These are phyloP conservation scores for Globisporangium rhizosaccharum DNA, from an alignment of 352 stramenopile genomes.

Conservation along the genomic window DNA sequence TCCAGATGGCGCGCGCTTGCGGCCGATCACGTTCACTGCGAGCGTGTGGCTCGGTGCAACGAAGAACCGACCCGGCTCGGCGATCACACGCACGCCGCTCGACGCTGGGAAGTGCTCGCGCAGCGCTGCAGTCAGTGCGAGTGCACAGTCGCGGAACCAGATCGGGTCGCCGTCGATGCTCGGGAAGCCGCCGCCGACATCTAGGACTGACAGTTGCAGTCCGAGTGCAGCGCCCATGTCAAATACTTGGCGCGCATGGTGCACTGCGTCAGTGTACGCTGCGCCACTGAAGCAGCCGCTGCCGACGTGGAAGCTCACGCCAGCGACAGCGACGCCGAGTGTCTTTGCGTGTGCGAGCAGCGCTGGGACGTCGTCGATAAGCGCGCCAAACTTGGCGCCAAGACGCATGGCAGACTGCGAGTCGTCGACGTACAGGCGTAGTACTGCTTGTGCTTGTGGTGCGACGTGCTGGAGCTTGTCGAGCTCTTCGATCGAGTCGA, in stretches of 20 bases:
- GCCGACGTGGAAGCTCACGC: slow-evolving; percentile 93
- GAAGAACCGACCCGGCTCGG: slow-evolving; percentile 94
- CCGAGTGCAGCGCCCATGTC: slow-evolving; percentile 83
- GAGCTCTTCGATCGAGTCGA: slow-evolving; percentile 91
- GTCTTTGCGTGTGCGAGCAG: slow-evolving; percentile 81
- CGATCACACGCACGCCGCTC: slow-evolving; percentile 88
- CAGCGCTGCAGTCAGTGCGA: slow-evolving; percentile 60
- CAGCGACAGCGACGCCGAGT: slow-evolving; percentile 82
- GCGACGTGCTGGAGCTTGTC: slow-evolving; percentile 89
- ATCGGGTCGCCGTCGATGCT: slow-evolving; percentile 71
- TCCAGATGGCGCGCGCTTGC: slow-evolving; percentile 58
- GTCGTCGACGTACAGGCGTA: slow-evolving; percentile 92
- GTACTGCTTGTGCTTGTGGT: slow-evolving; percentile 74
- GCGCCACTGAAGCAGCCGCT: slow-evolving; percentile 89
- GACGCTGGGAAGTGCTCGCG: slow-evolving; percentile 58
- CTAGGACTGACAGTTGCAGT: slow-evolving; percentile 85
- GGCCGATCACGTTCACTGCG: slow-evolving; percentile 89
- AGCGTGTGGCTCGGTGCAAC: slow-evolving; percentile 88
- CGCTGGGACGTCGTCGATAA: slow-evolving; percentile 81
- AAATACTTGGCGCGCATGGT: slow-evolving; percentile 83
- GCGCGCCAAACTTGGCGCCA: slow-evolving; percentile 92
- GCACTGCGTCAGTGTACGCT: slow-evolving; percentile 88
- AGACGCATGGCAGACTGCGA: slow-evolving; percentile 88
- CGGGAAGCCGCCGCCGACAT: slow-evolving; percentile 94
- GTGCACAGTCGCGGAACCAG: slow-evolving; percentile 74